phyloP scores from a whole-genome alignment of 1,284 basidiomycete genomes.

The Polyporus tsugae region DNA sequence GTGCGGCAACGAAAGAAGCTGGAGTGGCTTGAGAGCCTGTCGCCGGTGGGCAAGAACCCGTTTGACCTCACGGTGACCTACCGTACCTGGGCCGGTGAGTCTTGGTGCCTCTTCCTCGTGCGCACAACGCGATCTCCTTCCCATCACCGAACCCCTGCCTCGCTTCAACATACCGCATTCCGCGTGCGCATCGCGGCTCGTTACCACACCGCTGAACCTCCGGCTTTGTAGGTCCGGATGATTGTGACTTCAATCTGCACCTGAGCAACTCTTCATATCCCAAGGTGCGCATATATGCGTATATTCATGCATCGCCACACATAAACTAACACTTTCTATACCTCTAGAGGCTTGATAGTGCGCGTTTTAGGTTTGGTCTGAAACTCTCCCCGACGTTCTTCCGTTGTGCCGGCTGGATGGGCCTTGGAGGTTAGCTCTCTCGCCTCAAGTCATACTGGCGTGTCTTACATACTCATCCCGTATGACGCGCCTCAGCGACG shows the following conservation, averaged over 20 bases:
- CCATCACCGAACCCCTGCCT: background rate
- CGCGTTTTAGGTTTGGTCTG: slow-evolving; percentile 57
- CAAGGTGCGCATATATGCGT: slow-evolving; percentile 53
- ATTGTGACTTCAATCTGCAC: slow-evolving; percentile 76
- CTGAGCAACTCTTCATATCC: slow-evolving; percentile 82
- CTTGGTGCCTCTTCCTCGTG: background rate
- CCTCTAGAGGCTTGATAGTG: slow-evolving; percentile 56
- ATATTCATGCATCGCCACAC: background rate
- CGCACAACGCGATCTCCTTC: background rate
- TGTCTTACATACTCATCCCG: background rate
- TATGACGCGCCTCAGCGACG: slow-evolving; percentile 53
- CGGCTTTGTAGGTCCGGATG: slow-evolving; percentile 63
- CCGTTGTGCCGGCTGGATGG: slow-evolving; percentile 71
- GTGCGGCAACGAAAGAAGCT: slow-evolving; percentile 41
- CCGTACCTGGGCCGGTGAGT: slow-evolving; percentile 63
- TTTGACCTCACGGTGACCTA: slow-evolving; percentile 53
- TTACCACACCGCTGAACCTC: background rate
- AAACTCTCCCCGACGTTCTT: slow-evolving; percentile 69
- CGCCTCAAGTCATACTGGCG: background rate
- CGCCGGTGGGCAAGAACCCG: slow-evolving; percentile 66
- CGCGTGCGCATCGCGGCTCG: too few relatives aligned
- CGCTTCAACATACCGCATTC: background rate
- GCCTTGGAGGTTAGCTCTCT: slow-evolving; percentile 65
- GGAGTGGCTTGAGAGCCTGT: slow-evolving; percentile 52
- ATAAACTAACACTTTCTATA: slow-evolving; percentile 15